Evolutionary conservation across 1,284 basidiomycete species (phyloP).

Genomic region (Apiotrichum mycotoxinovorans): DNA sequence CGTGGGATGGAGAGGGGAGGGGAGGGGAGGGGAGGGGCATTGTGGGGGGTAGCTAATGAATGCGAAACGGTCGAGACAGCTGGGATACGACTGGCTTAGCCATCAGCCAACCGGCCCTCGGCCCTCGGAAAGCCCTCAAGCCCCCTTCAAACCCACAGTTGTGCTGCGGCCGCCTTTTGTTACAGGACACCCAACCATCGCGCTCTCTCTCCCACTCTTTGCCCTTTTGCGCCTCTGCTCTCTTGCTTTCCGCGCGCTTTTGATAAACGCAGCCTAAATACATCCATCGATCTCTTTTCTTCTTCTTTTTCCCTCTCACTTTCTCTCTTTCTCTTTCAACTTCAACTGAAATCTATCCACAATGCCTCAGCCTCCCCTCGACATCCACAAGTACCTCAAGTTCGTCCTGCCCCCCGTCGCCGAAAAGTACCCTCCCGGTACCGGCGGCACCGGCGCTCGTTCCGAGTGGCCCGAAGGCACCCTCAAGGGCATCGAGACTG

Average conservation of each 20-base stretch:
- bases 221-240: no score
- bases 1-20: no score
- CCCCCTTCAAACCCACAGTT: no score
- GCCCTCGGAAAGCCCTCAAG: no score
- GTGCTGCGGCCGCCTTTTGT: no score
- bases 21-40: no score
- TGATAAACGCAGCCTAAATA: not conserved
- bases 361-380: conserved; percentile 51
- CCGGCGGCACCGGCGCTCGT: conserved; percentile 48
- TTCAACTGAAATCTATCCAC: conserved; percentile 6
- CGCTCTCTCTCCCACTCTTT: no score
- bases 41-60: no score
- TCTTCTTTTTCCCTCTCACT: not conserved
- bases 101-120: no score
- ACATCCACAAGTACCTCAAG: conserved; percentile 46
- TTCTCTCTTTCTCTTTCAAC: not conserved
- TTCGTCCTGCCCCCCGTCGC: conserved; percentile 35
- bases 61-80: no score
- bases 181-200: no score
- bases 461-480: conserved; percentile 39
- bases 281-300: not conserved
- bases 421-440: conserved; percentile 48
- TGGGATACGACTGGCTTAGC: no score
- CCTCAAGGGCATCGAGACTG: conserved; percentile 42
- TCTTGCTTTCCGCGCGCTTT: not conserved